Conservation (phyloP, 805 yeast species). For the Metschnikowia baotianmanensis region DNA sequence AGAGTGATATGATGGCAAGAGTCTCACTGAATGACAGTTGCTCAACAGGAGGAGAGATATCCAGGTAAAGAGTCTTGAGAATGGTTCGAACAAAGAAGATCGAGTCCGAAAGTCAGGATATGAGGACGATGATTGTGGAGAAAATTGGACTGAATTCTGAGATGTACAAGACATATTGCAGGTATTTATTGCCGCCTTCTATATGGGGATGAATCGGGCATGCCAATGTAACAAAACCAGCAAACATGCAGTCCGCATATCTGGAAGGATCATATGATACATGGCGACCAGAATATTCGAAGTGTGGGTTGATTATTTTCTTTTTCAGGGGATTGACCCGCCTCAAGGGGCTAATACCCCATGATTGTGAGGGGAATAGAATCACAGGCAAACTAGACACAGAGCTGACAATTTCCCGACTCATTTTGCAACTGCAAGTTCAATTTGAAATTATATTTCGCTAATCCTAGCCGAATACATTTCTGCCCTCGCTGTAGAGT, state of each 20-base stretch:
- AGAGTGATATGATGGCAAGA: too few relatives aligned
- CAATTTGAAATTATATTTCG: too few relatives aligned
- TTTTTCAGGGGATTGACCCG: constrained; percentile 5
- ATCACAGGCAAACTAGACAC: background rate
- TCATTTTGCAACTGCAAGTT: too few relatives aligned
- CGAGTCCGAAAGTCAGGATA: background rate
- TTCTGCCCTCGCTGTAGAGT: background rate
- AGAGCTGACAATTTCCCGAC: too few relatives aligned
- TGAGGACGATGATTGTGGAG: background rate
- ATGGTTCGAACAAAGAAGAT: background rate
- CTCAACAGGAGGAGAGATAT: background rate
- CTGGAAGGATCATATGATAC: constrained; percentile 11
- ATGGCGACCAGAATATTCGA: constrained; percentile 2
- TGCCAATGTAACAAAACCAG: constrained; percentile 10
- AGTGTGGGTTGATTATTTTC: constrained; percentile 10
- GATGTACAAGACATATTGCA: constrained; percentile 6
- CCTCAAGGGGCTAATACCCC: constrained; percentile 5
- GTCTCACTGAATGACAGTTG: too few relatives aligned
- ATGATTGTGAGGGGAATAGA: constrained; percentile 1
- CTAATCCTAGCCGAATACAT: background rate
- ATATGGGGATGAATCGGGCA: constrained; percentile 6
- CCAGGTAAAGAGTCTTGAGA: background rate
- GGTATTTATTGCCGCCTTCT: constrained; percentile 9
- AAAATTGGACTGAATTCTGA: constrained; percentile 1
- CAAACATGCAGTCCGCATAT: constrained; percentile 9